Evolutionary conservation across 2,329 filamentous ascomycete genomes (phyloP), one percentile per base, ranked within the genome.

Genomic region (Claviceps arundinis): DNA sequence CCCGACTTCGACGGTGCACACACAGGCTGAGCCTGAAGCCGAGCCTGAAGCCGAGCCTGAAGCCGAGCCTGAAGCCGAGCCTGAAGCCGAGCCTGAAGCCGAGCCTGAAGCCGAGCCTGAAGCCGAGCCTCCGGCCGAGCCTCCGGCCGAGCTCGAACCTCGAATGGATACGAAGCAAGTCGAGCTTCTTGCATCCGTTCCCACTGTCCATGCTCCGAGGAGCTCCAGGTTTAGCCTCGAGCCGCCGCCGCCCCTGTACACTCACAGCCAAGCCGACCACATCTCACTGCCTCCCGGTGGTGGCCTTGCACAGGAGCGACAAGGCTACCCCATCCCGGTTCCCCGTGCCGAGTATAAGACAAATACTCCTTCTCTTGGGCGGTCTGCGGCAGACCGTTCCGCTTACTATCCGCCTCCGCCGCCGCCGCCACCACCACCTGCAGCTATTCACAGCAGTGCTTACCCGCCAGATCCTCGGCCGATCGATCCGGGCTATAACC

Each of bases 401-500:
- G 37, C 54, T 41, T 67, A 66, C 50, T 59, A 65, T 50, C 53
- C 58, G 26, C 63, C 65, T 48, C 50, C 51, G 7, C 50, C 42
- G 13, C 30, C 54, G 2, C 57, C 55, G 5, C 51, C 51, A 0
- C 44, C 51, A 0, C 44, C 47, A 9, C 47, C 42, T 11, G 22
- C 45, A 50, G 52, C 58, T 22, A 60, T 63, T 47, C 51, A 54
- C 13, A 52, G 13, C 43, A 43, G 47, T 26, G 66, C 66, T 52
- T 50, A 62, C 7, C 58, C 60, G 51, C 56, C 58, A 14, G 64
- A 65, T 49, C 60, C 55, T 19, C 59, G 65, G 50, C 64, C 66
- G 7, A 56, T 66, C 30, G 67, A 69, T 40, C 60, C 61, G 17
- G 60, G 56, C 22, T 68, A 64, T 45, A 58, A 60, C 30, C 57